Base-by-base conservation (phyloP, 768 basidiomycete species). In the Galerina marginata region DNA sequence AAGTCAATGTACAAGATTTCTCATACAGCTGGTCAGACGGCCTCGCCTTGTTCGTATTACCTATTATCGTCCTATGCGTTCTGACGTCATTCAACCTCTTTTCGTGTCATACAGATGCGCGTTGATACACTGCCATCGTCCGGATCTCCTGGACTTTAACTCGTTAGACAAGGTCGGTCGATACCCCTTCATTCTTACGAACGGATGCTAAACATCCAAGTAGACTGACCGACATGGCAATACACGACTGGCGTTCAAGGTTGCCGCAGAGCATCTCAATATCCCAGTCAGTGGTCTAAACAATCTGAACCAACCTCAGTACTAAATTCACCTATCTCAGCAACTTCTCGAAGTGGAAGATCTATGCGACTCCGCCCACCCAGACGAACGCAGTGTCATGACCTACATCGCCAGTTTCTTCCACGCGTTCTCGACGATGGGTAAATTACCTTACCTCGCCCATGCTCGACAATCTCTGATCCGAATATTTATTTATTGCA, bases 401-500 rank as follows among this genome's bases (percentile, higher is more conserved):
- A 98, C 95, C 4, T 99, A 98, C 66, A 91, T 99, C 47, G 97
- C 97, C 37, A 93, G 93, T 67, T 99, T 84, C 76, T 99, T 99
- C 82, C 97, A 99, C 71, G 96, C 96, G 0, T 99, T 99, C 73
- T 96, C 95, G 0, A 89, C 93, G 0, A 96, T 97, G 90, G 94
- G 96, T 96, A 65, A 52, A 85, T 74, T 16, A 42, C 6, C 39
- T 15, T 37, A 45, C 7, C 52, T 9, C 36, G 38, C 38, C 38
- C 9, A 33, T 0, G n/a, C 16, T 6, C 11, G 14, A 12, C 9
- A 39, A 11, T 33, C 7, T 33, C 29, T 33, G 4, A 33, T 33
- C 29, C 4, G 7, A 4, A 1, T 33, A 33, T 33, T 33, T 3
- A 29, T 29, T 29, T 33, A 33, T 20, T 20, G 1, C 29, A 33